Evolutionary conservation across 352 stramenopile genomes (phyloP), one percentile per base, ranked within the genome.

Genomic region (Phytophthora melonis): DNA sequence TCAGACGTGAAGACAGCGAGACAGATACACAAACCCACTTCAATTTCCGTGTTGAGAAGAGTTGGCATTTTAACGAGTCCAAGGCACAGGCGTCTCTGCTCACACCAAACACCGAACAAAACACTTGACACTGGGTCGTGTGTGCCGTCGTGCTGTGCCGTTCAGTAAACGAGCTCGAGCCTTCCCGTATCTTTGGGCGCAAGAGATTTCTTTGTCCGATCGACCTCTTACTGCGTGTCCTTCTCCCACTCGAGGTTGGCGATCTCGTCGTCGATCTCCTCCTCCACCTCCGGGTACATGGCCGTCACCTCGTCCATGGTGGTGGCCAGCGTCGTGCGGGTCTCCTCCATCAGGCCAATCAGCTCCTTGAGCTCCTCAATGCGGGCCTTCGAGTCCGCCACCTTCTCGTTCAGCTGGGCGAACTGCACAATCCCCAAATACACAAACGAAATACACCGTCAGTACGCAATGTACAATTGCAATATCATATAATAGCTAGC

Each of bases 261-360:
- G 75, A 96, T 97, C 77, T 97, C 91, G 61, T 95, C 86, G 64
- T 96, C 86, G 70, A 96, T 96, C 78, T 96, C 91, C 34, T 95
- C 87, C 66, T 78, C 76, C 43, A 96, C 83, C 66, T 95, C 88
- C 52, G 91, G 91, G 82, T 96, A 94, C 86, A 93, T 93, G 74
- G 88, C 88, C 62, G 87, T 82, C 43, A 96, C 74, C 70, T 97
- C 89, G 56, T 95, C 88, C 77, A 97, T 89, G 62, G 88, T 95
- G 65, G 91, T 97, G 53, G 78, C 87, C 69, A 93, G 77, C 63
- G 91, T 95, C 55, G 87, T 95, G 77, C 87, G 86, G 58, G 89
- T 96, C 77, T 94, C 83, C 69, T 96, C 87, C 78, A 96, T 91
- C 54, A 94, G 68, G 36, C 86, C 72, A 54, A 97, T 88, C 25